Conservation (phyloP, 768 basidiomycete genomes). For the Amanita phalloides region DNA sequence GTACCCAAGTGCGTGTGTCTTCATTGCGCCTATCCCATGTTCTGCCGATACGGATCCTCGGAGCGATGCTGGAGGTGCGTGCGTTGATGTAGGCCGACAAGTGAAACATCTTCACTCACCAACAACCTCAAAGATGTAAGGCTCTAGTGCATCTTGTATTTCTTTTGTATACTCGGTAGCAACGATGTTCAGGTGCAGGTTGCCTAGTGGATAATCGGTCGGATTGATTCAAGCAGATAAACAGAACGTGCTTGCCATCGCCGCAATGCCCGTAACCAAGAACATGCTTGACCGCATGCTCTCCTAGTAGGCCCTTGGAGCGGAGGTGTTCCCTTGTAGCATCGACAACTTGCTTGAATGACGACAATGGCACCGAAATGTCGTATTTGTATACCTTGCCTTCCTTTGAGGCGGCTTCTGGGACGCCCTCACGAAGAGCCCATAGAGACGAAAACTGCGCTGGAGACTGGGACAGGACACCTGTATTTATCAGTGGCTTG, state of each 20-base stretch:
- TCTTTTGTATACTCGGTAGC: constrained; percentile 76
- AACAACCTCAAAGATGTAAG: constrained; percentile 89
- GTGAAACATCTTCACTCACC: constrained; percentile 31
- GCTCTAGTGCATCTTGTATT: constrained; percentile 82
- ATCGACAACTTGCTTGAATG: constrained; percentile 86
- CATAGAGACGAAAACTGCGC: constrained; percentile 85
- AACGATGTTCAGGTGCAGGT: constrained; percentile 87
- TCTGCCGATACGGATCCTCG: constrained; percentile 94
- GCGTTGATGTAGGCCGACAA: neutral
- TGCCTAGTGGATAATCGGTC: constrained; percentile 38
- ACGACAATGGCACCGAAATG: constrained; percentile 76
- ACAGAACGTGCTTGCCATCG: constrained; percentile 54
- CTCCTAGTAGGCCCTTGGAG: constrained; percentile 58
- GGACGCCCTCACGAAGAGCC: constrained; percentile 84
- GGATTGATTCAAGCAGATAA: neutral
- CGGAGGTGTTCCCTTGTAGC: constrained; percentile 60
- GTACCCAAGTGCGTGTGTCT: constrained; percentile 81
- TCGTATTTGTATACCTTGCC: constrained; percentile 98
- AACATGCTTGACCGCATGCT: constrained; percentile 71
- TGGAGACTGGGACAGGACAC: constrained; percentile 85
- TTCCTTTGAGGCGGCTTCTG: constrained; percentile 88
- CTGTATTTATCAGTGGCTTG: constrained; percentile 72
- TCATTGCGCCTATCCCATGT: constrained; percentile 95
- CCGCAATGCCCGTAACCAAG: constrained; percentile 96
- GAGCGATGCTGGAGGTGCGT: constrained; percentile 41